Evolutionary conservation across 1,139 yeast species (phyloP).

Genomic region (Yamadazyma aaseri): DNA sequence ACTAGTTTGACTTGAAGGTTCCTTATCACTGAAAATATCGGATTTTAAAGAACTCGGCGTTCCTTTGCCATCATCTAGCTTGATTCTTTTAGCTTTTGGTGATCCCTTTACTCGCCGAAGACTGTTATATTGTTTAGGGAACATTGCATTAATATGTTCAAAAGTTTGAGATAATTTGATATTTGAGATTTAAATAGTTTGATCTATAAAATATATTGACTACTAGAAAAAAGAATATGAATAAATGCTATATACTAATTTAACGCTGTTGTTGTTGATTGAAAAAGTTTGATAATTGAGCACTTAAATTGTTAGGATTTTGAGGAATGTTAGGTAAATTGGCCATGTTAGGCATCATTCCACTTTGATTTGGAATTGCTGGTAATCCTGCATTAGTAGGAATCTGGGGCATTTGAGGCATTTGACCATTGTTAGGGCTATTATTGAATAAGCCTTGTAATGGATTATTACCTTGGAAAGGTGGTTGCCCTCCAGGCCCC

Average conservation of each 20-base stretch:
- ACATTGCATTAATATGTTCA: background rate
- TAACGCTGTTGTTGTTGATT: slow-evolving; percentile 12
- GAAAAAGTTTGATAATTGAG: slow-evolving; percentile 39
- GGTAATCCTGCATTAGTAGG: slow-evolving; percentile 11
- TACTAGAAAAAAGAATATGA: too few species aligned
- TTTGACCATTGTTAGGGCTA: slow-evolving; percentile 6
- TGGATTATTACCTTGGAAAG: slow-evolving; percentile 43
- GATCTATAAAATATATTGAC: too few species aligned
- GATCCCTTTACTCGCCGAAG: background rate
- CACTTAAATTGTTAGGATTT: slow-evolving; percentile 22
- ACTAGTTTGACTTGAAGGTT: background rate
- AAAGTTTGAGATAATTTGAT: too few species aligned
- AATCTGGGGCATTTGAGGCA: slow-evolving; percentile 10
- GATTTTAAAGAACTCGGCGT: background rate
- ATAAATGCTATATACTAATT: slow-evolving; percentile 1
- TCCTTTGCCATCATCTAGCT: background rate
- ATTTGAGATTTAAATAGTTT: too few species aligned
- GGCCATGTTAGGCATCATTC: slow-evolving; percentile 11
- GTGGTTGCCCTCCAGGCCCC: slow-evolving; percentile 35
- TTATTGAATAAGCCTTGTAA: slow-evolving; percentile 49
- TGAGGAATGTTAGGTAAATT: slow-evolving; percentile 16
- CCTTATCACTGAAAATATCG: background rate
- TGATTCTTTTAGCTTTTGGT: background rate
- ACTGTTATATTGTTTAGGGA: slow-evolving; percentile 1
- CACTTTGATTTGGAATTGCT: slow-evolving; percentile 13